Conservation (phyloP, 2,329 filamentous ascomycete genomes). For the Venturia carpophila region DNA sequence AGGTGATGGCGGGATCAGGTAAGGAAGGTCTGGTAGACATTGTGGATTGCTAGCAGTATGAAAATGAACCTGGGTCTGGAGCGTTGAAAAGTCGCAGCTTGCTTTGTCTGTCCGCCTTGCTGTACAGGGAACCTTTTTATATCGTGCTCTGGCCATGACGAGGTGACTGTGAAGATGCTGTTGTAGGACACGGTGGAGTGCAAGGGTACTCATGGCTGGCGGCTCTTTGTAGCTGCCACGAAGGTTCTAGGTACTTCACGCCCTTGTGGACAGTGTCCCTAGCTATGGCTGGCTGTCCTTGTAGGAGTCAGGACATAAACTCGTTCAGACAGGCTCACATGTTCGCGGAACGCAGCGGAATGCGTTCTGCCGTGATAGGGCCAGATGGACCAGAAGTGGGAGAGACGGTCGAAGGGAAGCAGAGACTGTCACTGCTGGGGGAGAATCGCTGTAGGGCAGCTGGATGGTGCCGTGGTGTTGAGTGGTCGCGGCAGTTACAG, state of each 20-base stretch:
- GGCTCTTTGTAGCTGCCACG: neutral
- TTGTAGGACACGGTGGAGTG: neutral
- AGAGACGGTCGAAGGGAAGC: too few species aligned
- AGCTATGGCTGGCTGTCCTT: too few species aligned
- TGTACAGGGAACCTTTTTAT: neutral
- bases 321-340: neutral
- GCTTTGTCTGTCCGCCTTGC: neutral
- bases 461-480: neutral
- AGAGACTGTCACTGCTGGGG: too few species aligned
- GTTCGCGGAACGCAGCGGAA: neutral
- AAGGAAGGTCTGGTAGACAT: neutral
- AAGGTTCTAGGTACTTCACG: neutral
- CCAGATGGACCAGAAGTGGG: neutral
- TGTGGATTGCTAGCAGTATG: neutral
- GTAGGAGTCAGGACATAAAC: too few species aligned
- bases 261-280: neutral
- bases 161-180: neutral
- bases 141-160: neutral
- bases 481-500: neutral
- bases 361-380: neutral
- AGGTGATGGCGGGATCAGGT: neutral
- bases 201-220: neutral
- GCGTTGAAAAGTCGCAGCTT: neutral
- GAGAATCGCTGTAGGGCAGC: neutral
- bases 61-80: neutral